Evolutionary conservation across 2,329 filamentous ascomycete genomes (phyloP).

Genomic region (Coniochaeta hoffmannii): DNA sequence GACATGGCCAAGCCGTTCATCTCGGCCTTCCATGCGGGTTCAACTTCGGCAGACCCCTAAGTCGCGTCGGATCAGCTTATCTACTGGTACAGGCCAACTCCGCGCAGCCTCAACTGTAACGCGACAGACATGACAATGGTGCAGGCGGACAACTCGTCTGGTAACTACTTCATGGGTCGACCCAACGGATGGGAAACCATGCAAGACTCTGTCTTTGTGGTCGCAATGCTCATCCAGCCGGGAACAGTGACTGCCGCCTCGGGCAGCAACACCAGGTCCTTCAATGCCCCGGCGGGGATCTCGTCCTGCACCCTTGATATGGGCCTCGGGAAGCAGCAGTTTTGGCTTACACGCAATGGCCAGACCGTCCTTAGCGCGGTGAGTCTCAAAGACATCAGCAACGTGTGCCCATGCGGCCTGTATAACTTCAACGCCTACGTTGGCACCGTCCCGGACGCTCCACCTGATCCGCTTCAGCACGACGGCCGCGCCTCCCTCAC

Average conservation of each 20-base stretch:
- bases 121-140: constrained; percentile 42
- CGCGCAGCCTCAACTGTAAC: constrained; percentile 37
- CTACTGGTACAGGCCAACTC: constrained; percentile 49
- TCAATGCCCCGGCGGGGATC: constrained; percentile 37
- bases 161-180: constrained; percentile 43
- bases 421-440: constrained; percentile 48
- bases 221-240: constrained; percentile 37
- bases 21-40: constrained; percentile 7
- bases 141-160: constrained; percentile 32
- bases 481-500: constrained; percentile 21
- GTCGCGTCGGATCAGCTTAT: constrained; percentile 40
- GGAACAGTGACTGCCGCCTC: constrained; percentile 37
- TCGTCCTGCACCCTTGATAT: constrained; percentile 37
- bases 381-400: constrained; percentile 36
- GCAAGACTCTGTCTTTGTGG: constrained; percentile 42
- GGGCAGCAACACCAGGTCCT: constrained; percentile 31
- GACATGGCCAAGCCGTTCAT: constrained; percentile 27
- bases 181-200: constrained; percentile 42
- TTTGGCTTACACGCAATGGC: constrained; percentile 32
- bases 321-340: constrained; percentile 37
- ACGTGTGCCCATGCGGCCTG: constrained; percentile 30
- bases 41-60: constrained; percentile 16
- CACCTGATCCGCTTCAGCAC: constrained; percentile 25
- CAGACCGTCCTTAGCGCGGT: constrained; percentile 34
- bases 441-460: constrained; percentile 35